Evolutionary conservation across 306 rosid genomes (phyloP).

Genomic region (Casuarina equisetifolia): DNA sequence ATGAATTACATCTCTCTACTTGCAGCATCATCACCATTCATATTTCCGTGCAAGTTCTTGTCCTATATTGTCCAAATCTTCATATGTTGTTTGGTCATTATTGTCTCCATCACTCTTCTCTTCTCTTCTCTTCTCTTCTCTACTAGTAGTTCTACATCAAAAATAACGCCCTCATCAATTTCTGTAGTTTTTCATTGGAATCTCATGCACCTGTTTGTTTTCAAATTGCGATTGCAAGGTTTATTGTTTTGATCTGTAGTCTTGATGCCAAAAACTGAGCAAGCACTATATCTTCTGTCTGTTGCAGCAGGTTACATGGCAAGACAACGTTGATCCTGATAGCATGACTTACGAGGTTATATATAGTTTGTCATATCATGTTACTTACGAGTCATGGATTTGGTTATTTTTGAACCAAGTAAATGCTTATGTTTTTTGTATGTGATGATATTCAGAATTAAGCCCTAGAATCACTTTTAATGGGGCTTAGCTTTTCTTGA

Average conservation of each 20-base stretch:
- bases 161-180: background rate
- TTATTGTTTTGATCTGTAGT: too few relatives aligned
- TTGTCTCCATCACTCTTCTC: background rate
- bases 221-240: background rate
- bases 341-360: conserved; percentile 90
- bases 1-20: background rate
- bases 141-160: background rate
- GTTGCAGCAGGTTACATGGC: conserved; percentile 67
- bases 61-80: background rate
- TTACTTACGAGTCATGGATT: background rate
- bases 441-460: background rate
- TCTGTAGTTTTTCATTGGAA: background rate
- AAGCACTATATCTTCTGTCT: conserved; percentile 23
- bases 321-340: conserved; percentile 81
- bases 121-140: background rate
- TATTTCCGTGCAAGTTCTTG: background rate
- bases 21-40: background rate
- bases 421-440: background rate
- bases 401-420: background rate
- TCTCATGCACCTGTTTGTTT: background rate
- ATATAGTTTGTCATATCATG: conserved; percentile 7
- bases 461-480: background rate
- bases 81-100: background rate
- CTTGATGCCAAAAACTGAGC: conserved; percentile 11
- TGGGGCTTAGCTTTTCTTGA: background rate